These are phyloP conservation scores for Narthecium ossifragum DNA, from an alignment of 106 monocot species.

Conservation along the genomic window DNA sequence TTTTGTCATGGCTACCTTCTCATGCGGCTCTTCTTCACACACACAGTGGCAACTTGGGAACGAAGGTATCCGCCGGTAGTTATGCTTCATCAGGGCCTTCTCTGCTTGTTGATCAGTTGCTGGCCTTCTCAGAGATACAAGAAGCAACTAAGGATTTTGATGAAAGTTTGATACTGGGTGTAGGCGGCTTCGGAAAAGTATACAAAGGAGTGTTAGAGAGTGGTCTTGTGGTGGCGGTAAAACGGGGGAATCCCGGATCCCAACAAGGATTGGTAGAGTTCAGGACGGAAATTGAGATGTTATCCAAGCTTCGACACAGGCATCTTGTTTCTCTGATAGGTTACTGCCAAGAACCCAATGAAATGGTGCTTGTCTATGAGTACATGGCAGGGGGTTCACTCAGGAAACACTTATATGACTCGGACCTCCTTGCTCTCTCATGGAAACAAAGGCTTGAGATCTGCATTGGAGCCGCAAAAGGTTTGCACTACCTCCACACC, in stretches of 20 bases:
- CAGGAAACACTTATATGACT: slow-evolving; percentile 59
- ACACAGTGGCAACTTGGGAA: slow-evolving; percentile 25
- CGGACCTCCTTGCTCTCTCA: slow-evolving; percentile 37
- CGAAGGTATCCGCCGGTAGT: slow-evolving; percentile 37
- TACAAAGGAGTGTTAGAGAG: slow-evolving; percentile 61
- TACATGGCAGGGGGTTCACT: slow-evolving; percentile 77
- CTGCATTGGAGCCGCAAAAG: slow-evolving; percentile 61
- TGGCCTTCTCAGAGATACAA: slow-evolving; percentile 45
- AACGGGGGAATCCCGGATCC: slow-evolving; percentile 61
- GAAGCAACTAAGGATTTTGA: slow-evolving; percentile 70
- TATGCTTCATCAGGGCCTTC: slow-evolving; percentile 53
- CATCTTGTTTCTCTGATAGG: slow-evolving; percentile 77
- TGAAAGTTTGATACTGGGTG: slow-evolving; percentile 51
- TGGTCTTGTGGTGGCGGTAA: slow-evolving; percentile 54
- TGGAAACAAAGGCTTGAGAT: slow-evolving; percentile 71
- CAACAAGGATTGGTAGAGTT: slow-evolving; percentile 76
- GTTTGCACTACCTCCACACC: slow-evolving; percentile 69
- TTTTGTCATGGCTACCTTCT: slow-evolving; percentile 24
- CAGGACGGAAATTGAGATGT: slow-evolving; percentile 67
- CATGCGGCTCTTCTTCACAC: slow-evolving; percentile 21
- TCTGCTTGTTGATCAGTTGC: slow-evolving; percentile 27
- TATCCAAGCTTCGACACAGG: slow-evolving; percentile 74
- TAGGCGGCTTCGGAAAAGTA: slow-evolving; percentile 75
- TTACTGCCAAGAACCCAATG: slow-evolving; percentile 64
- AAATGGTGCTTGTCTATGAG: slow-evolving; percentile 77